Percentiles rank a stretch among this genome's conserved stretches.
Evolutionary conservation across 352 stramenopile genomes (phyloP).

Genomic region (Phytophthora tubulina): DNA sequence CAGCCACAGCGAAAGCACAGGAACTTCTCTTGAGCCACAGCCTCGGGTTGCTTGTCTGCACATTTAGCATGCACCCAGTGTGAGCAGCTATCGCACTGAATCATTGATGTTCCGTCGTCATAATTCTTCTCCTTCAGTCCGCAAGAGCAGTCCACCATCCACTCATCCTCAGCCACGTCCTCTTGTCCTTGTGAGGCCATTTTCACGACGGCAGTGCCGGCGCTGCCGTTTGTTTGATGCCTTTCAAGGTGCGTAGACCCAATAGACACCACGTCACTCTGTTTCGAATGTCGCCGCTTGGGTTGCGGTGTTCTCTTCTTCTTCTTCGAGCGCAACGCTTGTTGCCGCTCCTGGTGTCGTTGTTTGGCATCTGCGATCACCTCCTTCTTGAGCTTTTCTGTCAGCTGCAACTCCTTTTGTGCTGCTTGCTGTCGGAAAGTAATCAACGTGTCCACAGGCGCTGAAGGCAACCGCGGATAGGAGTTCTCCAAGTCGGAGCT

Average conservation of each 20-base stretch:
- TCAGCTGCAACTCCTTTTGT: constrained; percentile 65
- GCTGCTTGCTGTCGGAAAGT: constrained; percentile 60
- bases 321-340: constrained; percentile 41
- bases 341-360: constrained; percentile 50
- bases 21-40: constrained; percentile 62
- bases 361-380: constrained; percentile 49
- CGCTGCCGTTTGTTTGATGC: constrained; percentile 24
- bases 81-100: constrained; percentile 66
- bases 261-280: constrained; percentile 38
- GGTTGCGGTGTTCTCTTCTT: constrained; percentile 44
- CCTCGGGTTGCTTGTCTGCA: constrained; percentile 45
- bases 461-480: constrained; percentile 64
- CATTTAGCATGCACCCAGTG: constrained; percentile 76
- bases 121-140: constrained; percentile 62
- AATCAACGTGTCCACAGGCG: constrained; percentile 72
- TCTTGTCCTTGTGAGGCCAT: constrained; percentile 12
- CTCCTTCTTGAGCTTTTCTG: constrained; percentile 44
- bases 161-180: constrained; percentile 50
- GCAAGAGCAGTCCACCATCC: constrained; percentile 70
- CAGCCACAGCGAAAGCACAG: constrained; percentile 73
- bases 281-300: constrained; percentile 41
- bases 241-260: constrained; percentile 18
- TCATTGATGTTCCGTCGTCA: constrained; percentile 72
- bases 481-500: constrained; percentile 69
- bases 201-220: constrained; percentile 13